phyloP scores from a whole-genome alignment of 148 eudicot species.

The Dysphania ambrosioides region DNA sequence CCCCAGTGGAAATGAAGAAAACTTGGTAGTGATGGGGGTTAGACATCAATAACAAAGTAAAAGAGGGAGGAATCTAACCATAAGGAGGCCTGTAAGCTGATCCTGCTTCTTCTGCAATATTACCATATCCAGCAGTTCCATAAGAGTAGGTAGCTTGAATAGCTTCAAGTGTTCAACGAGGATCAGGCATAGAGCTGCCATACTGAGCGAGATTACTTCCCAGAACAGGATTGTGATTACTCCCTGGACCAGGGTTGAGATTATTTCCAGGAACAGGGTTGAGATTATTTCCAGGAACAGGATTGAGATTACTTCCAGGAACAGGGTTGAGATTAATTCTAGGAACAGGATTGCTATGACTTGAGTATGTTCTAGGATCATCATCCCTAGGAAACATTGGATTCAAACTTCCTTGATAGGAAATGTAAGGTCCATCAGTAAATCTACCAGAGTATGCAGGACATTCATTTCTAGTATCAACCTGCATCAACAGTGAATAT shows the following conservation, averaged over 20 bases:
- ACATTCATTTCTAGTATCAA: slow-evolving; percentile 8
- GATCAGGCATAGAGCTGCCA: slow-evolving; percentile 11
- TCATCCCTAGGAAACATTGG: background rate
- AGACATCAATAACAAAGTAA: too few species aligned
- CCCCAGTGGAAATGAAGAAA: background rate
- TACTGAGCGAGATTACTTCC: background rate
- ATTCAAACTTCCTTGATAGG: slow-evolving; percentile 4
- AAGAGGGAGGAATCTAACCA: slow-evolving; percentile 25
- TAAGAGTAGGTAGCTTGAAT: slow-evolving; percentile 11
- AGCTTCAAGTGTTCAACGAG: background rate
- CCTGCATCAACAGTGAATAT: slow-evolving; percentile 21
- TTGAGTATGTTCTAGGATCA: background rate
- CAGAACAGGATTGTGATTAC: too few species aligned
- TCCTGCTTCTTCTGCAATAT: slow-evolving; percentile 3
- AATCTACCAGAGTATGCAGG: slow-evolving; percentile 20
- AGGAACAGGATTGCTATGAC: slow-evolving; percentile 2
- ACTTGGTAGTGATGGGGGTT: too few species aligned
- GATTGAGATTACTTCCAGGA: background rate
- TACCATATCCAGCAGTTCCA: slow-evolving; percentile 9
- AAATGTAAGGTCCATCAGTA: too few species aligned
- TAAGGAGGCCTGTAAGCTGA: slow-evolving; percentile 4
- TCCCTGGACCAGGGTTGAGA: too few species aligned
- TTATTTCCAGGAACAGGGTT: too few species aligned
- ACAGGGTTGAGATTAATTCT: background rate
- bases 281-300: background rate